Evolutionary conservation across 108 stramenopile genomes (phyloP), one percentile per base, ranked within the genome.

Genomic region (Schizochytrium sp.): DNA sequence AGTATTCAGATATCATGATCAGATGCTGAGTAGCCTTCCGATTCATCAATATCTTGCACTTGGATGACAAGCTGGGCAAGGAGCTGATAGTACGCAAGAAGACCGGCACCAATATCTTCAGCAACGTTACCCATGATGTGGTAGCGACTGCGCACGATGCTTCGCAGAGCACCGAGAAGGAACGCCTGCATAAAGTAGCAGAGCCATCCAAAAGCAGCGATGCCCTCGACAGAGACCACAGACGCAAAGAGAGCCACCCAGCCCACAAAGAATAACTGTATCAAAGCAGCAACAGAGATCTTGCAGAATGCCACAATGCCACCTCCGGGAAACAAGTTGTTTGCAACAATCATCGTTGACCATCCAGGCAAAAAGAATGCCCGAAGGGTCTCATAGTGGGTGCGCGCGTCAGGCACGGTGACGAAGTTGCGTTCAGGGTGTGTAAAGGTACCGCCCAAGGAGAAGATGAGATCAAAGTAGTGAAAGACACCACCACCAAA

Each of bases 401-500:
- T 13, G 50, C 76, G 50, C 5, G 17, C 76, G 76, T 49, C 47
- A 8, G 76, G 76, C 7, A 28, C 76, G 17, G 8, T 5, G 53
- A 83, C 55, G 50, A 49, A 49, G 76, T 10, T 5, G 4, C 50
- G 53, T n/a, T 53, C 53, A 10, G 53, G 28, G 2, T 55, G 8
- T 53, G 76, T 49, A 40, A 55, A 3, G 1, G 55, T 1, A 28
- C 50, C 47, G 4, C 76, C 76, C 28, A n/a, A 49, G 15, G 50
- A 55, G 50, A 83, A 40, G 5, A 83, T 10, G 50, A 49, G 5
- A 38, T 83, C 76, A 10, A 83, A 56, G 53, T 55, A 49, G 76
- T 83, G 49, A 53, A 83, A 83, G 13, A 83, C 55, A 2, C 76
- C 76, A 53, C 76, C 28, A 83, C 47, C 76, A 55, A 83, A 83